A percentile compares a stretch with the other conserved stretches of the same genome.
These are phyloP conservation scores for Colletotrichum truncatum DNA, from an alignment of 2,329 filamentous ascomycete genomes.

Conservation along the genomic window DNA sequence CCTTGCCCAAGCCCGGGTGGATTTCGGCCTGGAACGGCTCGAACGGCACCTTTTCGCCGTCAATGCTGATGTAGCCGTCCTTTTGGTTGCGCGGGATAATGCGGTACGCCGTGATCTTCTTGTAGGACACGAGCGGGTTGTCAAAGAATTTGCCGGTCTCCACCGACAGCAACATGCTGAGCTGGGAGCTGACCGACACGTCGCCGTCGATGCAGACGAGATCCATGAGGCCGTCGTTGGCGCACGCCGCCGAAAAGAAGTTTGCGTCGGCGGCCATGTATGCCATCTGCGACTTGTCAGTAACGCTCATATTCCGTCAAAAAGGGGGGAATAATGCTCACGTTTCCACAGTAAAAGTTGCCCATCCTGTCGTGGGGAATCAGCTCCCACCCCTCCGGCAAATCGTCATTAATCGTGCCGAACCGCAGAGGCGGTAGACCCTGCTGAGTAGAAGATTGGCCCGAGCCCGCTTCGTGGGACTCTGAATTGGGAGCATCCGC, in stretches of 20 bases:
- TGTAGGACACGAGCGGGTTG: slow-evolving; percentile 78
- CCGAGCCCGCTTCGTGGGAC: slow-evolving; percentile 20
- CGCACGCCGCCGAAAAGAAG: slow-evolving; percentile 86
- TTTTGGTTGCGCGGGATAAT: slow-evolving; percentile 78
- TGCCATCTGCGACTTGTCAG: slow-evolving; percentile 69
- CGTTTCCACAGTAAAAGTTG: slow-evolving; percentile 94
- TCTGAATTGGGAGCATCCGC: slow-evolving; percentile 29
- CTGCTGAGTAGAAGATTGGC: slow-evolving; percentile 41
- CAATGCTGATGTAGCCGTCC: slow-evolving; percentile 90
- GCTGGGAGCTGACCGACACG: slow-evolving; percentile 70
- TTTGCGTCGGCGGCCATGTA: slow-evolving; percentile 89
- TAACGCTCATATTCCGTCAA: not conserved
- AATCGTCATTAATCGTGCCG: slow-evolving; percentile 79
- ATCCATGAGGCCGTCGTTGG: slow-evolving; percentile 87
- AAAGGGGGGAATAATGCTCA: slow-evolving; percentile 46
- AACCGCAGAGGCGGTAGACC: slow-evolving; percentile 80
- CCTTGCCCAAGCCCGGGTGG: slow-evolving; percentile 82
- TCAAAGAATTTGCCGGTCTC: slow-evolving; percentile 83
- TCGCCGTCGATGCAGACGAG: slow-evolving; percentile 83
- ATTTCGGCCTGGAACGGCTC: slow-evolving; percentile 92
- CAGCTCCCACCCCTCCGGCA: slow-evolving; percentile 82
- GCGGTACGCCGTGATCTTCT: slow-evolving; percentile 88
- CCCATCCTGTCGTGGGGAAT: slow-evolving; percentile 81
- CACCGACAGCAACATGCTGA: slow-evolving; percentile 77
- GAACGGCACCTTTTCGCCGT: slow-evolving; percentile 89